Percentiles rank a stretch among this genome's conserved stretches.
These are phyloP conservation scores for Sporobolomyces pararoseus DNA, from an alignment of 768 basidiomycete species.

Conservation along the genomic window DNA sequence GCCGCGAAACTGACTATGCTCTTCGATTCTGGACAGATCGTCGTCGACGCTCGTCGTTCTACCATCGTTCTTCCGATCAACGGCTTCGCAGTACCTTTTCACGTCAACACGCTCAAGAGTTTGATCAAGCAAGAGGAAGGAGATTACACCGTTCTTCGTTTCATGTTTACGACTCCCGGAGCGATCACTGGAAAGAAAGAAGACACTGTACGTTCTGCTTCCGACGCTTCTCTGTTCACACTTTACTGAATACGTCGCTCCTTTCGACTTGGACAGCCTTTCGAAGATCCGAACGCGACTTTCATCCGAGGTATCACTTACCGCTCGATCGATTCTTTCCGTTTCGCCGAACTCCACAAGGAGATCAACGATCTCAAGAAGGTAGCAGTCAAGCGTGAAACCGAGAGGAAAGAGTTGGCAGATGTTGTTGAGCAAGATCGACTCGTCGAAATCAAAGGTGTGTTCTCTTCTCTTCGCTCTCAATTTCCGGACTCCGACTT, in stretches of 20 bases:
- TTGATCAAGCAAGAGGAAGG: slow-evolving; percentile 96
- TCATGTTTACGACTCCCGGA: slow-evolving; percentile 98
- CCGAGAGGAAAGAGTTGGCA: slow-evolving; percentile 96
- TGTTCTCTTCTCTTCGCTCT: background rate
- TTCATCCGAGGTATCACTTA: slow-evolving; percentile 94
- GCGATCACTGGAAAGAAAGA: slow-evolving; percentile 98
- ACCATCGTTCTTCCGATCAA: slow-evolving; percentile 88
- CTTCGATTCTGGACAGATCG: slow-evolving; percentile 72
- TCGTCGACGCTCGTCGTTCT: slow-evolving; percentile 82
- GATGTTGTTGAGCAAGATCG: slow-evolving; percentile 94
- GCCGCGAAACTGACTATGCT: too few relatives aligned
- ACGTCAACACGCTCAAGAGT: slow-evolving; percentile 97
- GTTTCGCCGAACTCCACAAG: slow-evolving; percentile 81
- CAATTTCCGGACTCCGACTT: background rate
- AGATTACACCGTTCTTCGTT: slow-evolving; percentile 85
- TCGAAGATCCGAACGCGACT: slow-evolving; percentile 92
- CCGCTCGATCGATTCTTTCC: slow-evolving; percentile 80
- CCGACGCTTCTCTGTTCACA: background rate
- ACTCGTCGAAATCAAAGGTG: slow-evolving; percentile 78
- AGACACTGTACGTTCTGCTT: slow-evolving; percentile 67
- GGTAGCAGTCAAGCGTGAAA: slow-evolving; percentile 92
- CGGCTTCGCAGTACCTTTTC: slow-evolving; percentile 93
- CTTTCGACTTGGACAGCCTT: slow-evolving; percentile 68
- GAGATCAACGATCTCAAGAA: slow-evolving; percentile 95
- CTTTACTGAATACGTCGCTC: background rate